Percentiles rank a stretch among this genome's conserved stretches.
Evolutionary conservation across 2,329 filamentous ascomycete species (phyloP).

Genomic region (Pseudofabraea citricarpa): DNA sequence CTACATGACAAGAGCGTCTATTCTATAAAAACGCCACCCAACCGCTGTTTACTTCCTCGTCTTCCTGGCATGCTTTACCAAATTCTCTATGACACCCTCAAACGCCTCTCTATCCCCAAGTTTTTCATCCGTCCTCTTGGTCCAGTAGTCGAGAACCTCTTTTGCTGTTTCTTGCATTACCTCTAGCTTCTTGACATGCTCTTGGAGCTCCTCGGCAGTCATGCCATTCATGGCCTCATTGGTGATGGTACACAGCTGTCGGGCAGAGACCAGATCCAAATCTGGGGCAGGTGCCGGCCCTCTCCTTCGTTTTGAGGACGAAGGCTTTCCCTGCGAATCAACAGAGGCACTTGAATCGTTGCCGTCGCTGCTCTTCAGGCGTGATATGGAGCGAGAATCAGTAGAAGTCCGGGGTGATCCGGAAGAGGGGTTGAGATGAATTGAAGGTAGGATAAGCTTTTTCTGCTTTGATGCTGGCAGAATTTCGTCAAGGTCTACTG

Average conservation of each 20-base stretch:
- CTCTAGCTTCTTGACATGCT: constrained; percentile 66
- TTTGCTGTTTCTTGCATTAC: constrained; percentile 67
- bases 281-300: constrained; percentile 67
- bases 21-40: too few species aligned
- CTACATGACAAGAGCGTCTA: too few species aligned
- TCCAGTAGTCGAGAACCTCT: constrained; percentile 82
- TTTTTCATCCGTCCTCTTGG: constrained; percentile 78
- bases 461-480: constrained; percentile 96
- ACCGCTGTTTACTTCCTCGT: constrained; percentile 70
- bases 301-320: constrained; percentile 39
- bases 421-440: constrained; percentile 44
- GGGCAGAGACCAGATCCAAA: constrained; percentile 73
- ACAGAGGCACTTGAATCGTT: constrained; percentile 55
- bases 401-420: constrained; percentile 50
- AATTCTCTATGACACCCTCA: constrained; percentile 93
- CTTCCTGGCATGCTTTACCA: constrained; percentile 87
- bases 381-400: constrained; percentile 36
- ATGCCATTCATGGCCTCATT: constrained; percentile 77
- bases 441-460: constrained; percentile 88
- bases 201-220: constrained; percentile 69
- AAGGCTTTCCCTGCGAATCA: constrained; percentile 52
- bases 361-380: constrained; percentile 31
- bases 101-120: constrained; percentile 89
- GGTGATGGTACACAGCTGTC: constrained; percentile 76
- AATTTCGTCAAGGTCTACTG: constrained; percentile 95